Conservation (phyloP, 306 rosid species). For the Albizia julibrissin region DNA sequence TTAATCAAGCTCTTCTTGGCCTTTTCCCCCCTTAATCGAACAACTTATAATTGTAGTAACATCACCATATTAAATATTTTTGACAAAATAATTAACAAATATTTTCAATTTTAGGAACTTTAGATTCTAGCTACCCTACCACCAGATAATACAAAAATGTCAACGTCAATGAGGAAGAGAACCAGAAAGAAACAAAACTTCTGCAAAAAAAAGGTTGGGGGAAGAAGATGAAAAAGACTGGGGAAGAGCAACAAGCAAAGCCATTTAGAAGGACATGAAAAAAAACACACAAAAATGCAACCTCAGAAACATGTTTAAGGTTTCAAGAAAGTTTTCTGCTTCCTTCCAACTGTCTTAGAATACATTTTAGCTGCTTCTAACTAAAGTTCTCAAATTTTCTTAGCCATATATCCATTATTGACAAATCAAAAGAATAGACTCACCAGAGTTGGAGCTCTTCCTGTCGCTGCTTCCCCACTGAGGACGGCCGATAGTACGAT, state of each 20-base stretch:
- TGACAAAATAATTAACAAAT: not conserved
- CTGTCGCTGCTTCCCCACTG: too few species aligned
- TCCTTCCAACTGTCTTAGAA: slow-evolving; percentile 25
- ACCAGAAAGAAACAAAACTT: not conserved
- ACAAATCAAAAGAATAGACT: too few species aligned
- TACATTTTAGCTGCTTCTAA: too few species aligned
- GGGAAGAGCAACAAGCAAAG: slow-evolving; percentile 13
- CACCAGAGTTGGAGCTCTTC: too few species aligned
- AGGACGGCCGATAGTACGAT: too few species aligned
- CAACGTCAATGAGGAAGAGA: not conserved
- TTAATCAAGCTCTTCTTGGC: not conserved
- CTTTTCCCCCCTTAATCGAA: not conserved
- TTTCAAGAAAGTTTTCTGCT: slow-evolving; percentile 36
- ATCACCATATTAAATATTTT: not conserved
- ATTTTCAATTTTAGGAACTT: not conserved
- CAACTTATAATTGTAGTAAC: not conserved
- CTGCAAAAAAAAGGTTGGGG: slow-evolving; percentile 32
- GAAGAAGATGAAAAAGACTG: slow-evolving; percentile 33
- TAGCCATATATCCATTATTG: too few species aligned
- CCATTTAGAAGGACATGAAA: not conserved
- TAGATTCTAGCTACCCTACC: slow-evolving; percentile 10
- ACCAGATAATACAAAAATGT: not conserved
- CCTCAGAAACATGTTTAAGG: slow-evolving; percentile 31
- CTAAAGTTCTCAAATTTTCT: too few species aligned
- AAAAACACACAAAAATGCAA: slow-evolving; percentile 49